Conservation (phyloP, 352 stramenopile genomes). For the Phytophthora pini region DNA sequence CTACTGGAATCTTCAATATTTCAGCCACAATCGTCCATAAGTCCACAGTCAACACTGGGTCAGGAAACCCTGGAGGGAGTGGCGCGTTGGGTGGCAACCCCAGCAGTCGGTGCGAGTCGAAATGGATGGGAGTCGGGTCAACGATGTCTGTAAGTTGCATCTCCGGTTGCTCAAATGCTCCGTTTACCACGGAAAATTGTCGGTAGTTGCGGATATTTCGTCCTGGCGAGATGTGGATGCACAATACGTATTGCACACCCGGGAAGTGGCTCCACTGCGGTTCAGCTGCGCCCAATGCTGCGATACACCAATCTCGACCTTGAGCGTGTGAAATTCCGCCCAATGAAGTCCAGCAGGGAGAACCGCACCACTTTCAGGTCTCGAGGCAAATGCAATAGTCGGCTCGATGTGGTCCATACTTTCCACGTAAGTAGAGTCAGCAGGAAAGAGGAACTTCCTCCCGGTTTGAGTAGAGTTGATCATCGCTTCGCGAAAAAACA, state of each 20-base stretch:
- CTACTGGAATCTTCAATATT: background rate
- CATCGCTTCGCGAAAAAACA: background rate
- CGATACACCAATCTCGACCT: background rate
- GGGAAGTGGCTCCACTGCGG: background rate
- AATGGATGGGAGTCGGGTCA: background rate
- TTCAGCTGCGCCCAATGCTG: background rate
- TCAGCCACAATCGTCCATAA: background rate
- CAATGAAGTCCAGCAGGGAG: background rate
- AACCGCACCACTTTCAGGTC: background rate
- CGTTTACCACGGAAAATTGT: background rate
- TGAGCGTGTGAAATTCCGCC: background rate
- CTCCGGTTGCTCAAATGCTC: background rate
- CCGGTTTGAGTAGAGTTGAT: background rate
- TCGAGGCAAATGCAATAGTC: background rate
- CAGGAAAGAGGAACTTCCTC: background rate
- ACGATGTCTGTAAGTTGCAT: background rate
- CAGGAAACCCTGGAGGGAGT: background rate
- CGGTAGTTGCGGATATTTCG: background rate
- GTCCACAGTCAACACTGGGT: background rate
- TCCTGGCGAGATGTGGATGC: background rate
- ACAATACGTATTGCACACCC: background rate
- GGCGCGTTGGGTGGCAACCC: background rate
- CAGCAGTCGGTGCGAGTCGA: background rate
- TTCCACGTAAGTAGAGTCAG: background rate
- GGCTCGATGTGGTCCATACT: background rate